A percentile compares a stretch with the other conserved stretches of the same genome.
These are phyloP conservation scores for Colletotrichum sp. DNA, from an alignment of 2,329 filamentous ascomycete genomes.

Conservation along the genomic window DNA sequence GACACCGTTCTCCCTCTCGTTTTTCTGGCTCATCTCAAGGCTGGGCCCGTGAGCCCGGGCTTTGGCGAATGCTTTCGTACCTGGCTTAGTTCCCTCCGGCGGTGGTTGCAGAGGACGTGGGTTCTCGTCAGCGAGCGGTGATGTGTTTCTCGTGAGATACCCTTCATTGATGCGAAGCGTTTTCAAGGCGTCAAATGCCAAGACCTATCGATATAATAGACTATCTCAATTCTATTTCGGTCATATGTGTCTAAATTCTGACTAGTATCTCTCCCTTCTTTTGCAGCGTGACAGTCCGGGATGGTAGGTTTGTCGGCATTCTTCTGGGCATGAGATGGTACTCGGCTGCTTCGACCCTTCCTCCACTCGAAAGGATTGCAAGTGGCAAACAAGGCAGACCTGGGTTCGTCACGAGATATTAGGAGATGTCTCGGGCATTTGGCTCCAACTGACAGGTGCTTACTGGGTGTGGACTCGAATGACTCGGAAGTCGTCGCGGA, in stretches of 20 bases:
- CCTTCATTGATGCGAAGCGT: constrained; percentile 5
- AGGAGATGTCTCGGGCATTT: not conserved
- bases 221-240: not conserved
- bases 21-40: not conserved
- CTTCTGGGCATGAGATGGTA: not conserved
- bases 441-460: not conserved
- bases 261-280: not conserved
- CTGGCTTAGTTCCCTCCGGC: not conserved
- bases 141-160: constrained; percentile 8
- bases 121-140: not conserved
- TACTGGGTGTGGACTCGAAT: not conserved
- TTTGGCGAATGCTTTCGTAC: not conserved
- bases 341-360: not conserved
- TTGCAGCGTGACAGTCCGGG: not conserved
- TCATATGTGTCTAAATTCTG: not conserved
- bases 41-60: not conserved
- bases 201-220: not conserved
- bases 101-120: not conserved
- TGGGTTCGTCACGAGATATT: not conserved
- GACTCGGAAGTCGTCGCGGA: not conserved
- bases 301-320: not conserved
- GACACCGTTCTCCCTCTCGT: not conserved
- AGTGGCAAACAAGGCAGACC: not conserved
- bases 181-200: not conserved
- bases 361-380: not conserved